These are phyloP conservation scores for Plasmodium reichenowi DNA, from an alignment of 169 alveolate species.

Conservation along the genomic window DNA sequence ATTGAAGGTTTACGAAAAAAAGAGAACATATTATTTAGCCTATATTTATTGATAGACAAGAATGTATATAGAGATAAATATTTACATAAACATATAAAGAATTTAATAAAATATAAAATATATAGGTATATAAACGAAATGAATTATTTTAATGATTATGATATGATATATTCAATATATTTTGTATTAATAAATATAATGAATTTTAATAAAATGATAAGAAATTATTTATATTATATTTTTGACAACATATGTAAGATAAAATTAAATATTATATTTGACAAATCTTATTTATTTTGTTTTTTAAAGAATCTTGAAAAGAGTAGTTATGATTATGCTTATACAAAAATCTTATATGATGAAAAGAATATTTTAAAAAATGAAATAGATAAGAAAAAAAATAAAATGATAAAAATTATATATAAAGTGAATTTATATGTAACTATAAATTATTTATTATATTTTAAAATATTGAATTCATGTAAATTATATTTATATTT, in stretches of 20 bases:
- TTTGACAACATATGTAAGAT: slow-evolving; percentile 59
- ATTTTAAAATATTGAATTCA: slow-evolving; percentile 56
- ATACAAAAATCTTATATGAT: slow-evolving; percentile 35
- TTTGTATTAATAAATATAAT: slow-evolving; percentile 63
- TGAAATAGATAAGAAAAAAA: slow-evolving; percentile 41
- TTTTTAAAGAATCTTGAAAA: slow-evolving; percentile 71
- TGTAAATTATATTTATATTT: slow-evolving; percentile 38
- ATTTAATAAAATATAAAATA: slow-evolving; percentile 48
- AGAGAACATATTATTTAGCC: slow-evolving; percentile 28
- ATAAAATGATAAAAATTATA: slow-evolving; percentile 35
- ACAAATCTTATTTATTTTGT: slow-evolving; percentile 1
- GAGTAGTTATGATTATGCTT: slow-evolving; percentile 72
- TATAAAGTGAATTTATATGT: slow-evolving; percentile 55
- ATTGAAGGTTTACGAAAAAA: slow-evolving; percentile 50
- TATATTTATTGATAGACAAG: slow-evolving; percentile 47
- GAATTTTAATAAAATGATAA: slow-evolving; percentile 51
- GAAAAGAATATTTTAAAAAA: slow-evolving; percentile 24
- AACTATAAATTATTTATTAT: slow-evolving; percentile 63
- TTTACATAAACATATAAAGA: slow-evolving; percentile 40
- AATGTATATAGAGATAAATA: slow-evolving; percentile 34
- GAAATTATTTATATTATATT: slow-evolving; percentile 56
- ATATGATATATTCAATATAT: slow-evolving; percentile 9
- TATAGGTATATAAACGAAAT: slow-evolving; percentile 18
- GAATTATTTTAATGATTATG: slow-evolving; percentile 31
- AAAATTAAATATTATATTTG: slow-evolving; percentile 23